These are phyloP conservation scores for Neurospora intermedia DNA, from an alignment of 495 filamentous ascomycete species.

Conservation along the genomic window DNA sequence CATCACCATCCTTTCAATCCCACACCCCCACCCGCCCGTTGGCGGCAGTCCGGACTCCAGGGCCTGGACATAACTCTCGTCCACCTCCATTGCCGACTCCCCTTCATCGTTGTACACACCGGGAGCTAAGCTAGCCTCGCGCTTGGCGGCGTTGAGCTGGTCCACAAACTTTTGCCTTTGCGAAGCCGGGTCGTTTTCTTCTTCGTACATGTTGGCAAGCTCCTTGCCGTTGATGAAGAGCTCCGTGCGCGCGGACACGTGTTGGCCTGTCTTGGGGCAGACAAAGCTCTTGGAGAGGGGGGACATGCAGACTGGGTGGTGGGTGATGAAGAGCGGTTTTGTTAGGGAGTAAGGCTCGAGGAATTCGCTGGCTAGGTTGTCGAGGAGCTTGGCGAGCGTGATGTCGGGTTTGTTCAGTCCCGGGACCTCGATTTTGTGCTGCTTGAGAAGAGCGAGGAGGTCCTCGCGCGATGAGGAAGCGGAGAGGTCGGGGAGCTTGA, in stretches of 20 bases:
- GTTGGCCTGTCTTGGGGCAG: slow-evolving; percentile 50
- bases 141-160: slow-evolving; percentile 29
- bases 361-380: slow-evolving; percentile 64
- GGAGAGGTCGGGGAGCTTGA: slow-evolving; percentile 59
- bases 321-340: slow-evolving; percentile 75
- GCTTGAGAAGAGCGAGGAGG: slow-evolving; percentile 45
- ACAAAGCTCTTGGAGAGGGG: slow-evolving; percentile 82
- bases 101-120: background rate
- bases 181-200: slow-evolving; percentile 87
- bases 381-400: slow-evolving; percentile 72
- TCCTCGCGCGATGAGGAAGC: slow-evolving; percentile 41
- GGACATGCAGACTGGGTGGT: slow-evolving; percentile 85
- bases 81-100: slow-evolving; percentile 36
- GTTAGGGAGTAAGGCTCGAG: slow-evolving; percentile 58
- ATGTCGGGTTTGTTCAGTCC: slow-evolving; percentile 35
- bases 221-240: slow-evolving; percentile 75
- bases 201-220: slow-evolving; percentile 91
- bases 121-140: slow-evolving; percentile 12
- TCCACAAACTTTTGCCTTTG: slow-evolving; percentile 71
- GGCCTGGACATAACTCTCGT: slow-evolving; percentile 75
- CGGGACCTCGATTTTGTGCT: slow-evolving; percentile 35
- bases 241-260: slow-evolving; percentile 67
- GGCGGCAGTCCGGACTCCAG: slow-evolving; percentile 83
- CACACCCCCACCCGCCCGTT: slow-evolving; percentile 93
- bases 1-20: slow-evolving; percentile 85